A percentile compares a stretch with the other conserved stretches of the same genome.
Evolutionary conservation across 176 grass and related monocot genomes (phyloP).

Genomic region (Coix lacrymajobi): DNA sequence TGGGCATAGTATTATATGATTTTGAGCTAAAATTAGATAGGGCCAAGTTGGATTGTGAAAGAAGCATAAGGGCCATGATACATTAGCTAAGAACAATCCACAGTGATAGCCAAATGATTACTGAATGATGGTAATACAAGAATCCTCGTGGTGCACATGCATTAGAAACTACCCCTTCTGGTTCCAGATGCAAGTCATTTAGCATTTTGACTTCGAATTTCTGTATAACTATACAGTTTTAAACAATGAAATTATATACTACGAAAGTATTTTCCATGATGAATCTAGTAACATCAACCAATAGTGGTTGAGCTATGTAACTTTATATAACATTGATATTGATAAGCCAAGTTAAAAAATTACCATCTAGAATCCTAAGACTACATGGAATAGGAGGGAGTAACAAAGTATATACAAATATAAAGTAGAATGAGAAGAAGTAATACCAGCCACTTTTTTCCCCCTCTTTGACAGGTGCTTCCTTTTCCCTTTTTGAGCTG

Average conservation of each 20-base stretch:
- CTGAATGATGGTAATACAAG: background rate
- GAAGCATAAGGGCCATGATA: no score
- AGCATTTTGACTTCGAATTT: background rate
- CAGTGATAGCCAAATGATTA: conserved; percentile 21
- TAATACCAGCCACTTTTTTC: conserved; percentile 46
- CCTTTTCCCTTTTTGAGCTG: conserved; percentile 17
- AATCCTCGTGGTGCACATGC: conserved; percentile 15
- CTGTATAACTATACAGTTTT: background rate
- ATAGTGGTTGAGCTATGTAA: background rate
- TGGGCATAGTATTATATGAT: no score
- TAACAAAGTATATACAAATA: background rate
- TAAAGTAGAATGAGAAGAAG: conserved; percentile 24
- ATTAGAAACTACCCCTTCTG: conserved; percentile 1
- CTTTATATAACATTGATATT: background rate
- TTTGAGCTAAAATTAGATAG: no score
- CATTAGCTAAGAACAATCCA: conserved; percentile 18
- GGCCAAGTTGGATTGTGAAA: no score
- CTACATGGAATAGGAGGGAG: background rate
- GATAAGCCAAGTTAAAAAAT: background rate
- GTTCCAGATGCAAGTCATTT: background rate
- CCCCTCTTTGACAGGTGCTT: conserved; percentile 35
- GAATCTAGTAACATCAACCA: background rate
- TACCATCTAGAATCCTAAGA: background rate
- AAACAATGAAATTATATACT: background rate
- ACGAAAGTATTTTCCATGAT: background rate